Evolutionary conservation across 345 rosid species (phyloP), one percentile per base, ranked within the genome.

Genomic region (Cardamine resedifolia): DNA sequence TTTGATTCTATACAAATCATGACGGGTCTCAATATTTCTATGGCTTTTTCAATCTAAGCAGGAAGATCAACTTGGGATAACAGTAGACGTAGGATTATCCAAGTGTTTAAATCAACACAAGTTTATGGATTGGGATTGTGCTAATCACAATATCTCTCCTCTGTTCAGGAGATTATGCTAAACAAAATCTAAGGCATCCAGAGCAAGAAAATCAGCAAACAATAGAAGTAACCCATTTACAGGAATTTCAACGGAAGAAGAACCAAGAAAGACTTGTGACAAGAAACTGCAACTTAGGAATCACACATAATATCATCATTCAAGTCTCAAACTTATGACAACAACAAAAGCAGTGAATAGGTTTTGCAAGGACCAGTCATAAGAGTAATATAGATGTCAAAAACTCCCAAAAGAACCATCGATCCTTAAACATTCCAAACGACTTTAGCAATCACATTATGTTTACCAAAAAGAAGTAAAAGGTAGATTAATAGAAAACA

Each of bases 241-340:
- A 11, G 15, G 41, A 3, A 34, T 2, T 30, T 16, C 4, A 36
- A 26, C 18, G 12, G 12, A 5, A 36, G 58, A 39, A 38, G 23
- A 39, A 55, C 18, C 19, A 28, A 55, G 26, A 38, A 26, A 39
- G 27, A 41, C 48, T 6, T 47, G 33, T 9, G 21, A 23, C 24
- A 52, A 10, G 68, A 58, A 47, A 45, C 66, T 9, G 41, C 30
- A 48, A 39, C 31, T 39, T 5, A 45, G 38, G 56, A 74, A 58
- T 43, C 78, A 75, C 69, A 75, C 68, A 65, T 59, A n/a, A n/a
- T n/a, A n/a, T n/a, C n/a, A 49, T 36, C 64, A 68, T 68, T 38
- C 59, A 73, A 47, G 48, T 53, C 36, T 34, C 50, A 57, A 58
- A 74, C 78, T 66, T 58, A 34, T 65, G 71, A 41, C 16, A 45